Conservation (phyloP, 2,329 filamentous ascomycete species). For the Hirsutella rhossiliensis region DNA sequence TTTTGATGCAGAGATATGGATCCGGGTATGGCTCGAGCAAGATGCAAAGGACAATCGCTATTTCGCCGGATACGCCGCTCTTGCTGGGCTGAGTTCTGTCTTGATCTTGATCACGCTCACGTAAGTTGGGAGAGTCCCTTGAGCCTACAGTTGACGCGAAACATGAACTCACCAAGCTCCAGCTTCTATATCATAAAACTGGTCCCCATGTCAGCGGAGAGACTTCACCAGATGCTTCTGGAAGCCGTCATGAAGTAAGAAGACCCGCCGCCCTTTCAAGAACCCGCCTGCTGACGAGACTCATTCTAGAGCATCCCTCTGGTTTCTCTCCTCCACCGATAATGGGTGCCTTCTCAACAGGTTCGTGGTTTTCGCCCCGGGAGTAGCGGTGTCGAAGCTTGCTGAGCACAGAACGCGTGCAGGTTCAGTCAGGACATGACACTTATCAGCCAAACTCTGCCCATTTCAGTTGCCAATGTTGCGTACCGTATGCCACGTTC, state of each 20-base stretch:
- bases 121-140: too few relatives aligned
- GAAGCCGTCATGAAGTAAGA: constrained; percentile 1
- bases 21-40: constrained; percentile 2
- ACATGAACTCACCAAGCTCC: background rate
- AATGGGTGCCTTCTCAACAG: constrained; percentile 1
- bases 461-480: background rate
- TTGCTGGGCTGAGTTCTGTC: background rate
- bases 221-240: constrained; percentile 2
- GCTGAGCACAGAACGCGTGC: too few relatives aligned
- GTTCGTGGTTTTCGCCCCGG: background rate
- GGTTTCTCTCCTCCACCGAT: constrained; percentile 2
- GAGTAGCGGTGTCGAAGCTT: too few relatives aligned
- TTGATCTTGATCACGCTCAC: background rate
- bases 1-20: background rate
- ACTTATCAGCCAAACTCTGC: constrained; percentile 3
- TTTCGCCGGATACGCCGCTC: constrained; percentile 1
- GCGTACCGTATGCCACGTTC: constrained; percentile 1
- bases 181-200: constrained; percentile 2
- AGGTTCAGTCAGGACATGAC: constrained; percentile 7
- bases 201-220: constrained; percentile 1
- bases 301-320: background rate
- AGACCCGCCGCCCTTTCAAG: background rate
- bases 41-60: constrained; percentile 1
- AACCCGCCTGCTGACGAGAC: background rate
- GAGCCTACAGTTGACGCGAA: too few relatives aligned